phyloP scores from a whole-genome alignment of 225 moss, liverwort and hornwort genomes.

The Pseudoscleropodium purum region DNA sequence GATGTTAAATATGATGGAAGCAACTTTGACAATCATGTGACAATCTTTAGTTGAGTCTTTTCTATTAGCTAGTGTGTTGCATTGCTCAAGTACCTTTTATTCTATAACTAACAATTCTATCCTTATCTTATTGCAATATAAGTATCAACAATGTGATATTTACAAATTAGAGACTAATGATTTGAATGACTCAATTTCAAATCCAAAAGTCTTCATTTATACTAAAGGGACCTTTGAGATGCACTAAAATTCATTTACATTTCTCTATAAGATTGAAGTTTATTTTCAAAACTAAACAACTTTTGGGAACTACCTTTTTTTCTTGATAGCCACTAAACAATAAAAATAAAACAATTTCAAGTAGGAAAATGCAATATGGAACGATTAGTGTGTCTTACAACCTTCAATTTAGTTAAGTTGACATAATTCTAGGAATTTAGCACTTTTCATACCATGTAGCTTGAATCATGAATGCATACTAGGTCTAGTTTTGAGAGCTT shows the following conservation, averaged over 20 bases:
- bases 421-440: neutral
- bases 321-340: fast-evolving
- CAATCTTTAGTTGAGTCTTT: neutral
- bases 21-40: neutral
- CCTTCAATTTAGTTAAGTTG: neutral
- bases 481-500: neutral
- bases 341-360: neutral
- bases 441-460: fast-evolving
- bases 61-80: neutral
- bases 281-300: neutral
- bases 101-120: neutral
- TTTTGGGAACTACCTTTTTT: fast-evolving
- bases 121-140: fast-evolving
- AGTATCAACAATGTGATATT: neutral
- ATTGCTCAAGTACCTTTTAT: fast-evolving
- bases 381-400: fast-evolving
- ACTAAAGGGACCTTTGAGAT: fast-evolving
- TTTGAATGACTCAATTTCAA: neutral
- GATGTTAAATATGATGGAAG: neutral
- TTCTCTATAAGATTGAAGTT: fast-evolving
- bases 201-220: neutral
- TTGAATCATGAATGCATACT: neutral
- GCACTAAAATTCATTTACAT: neutral
- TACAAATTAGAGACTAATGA: neutral
- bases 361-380: neutral